A percentile compares a stretch with the other conserved stretches of the same genome.
Conservation (phyloP, 2,329 filamentous ascomycete genomes). For the Calcarisporium arbuscula region DNA sequence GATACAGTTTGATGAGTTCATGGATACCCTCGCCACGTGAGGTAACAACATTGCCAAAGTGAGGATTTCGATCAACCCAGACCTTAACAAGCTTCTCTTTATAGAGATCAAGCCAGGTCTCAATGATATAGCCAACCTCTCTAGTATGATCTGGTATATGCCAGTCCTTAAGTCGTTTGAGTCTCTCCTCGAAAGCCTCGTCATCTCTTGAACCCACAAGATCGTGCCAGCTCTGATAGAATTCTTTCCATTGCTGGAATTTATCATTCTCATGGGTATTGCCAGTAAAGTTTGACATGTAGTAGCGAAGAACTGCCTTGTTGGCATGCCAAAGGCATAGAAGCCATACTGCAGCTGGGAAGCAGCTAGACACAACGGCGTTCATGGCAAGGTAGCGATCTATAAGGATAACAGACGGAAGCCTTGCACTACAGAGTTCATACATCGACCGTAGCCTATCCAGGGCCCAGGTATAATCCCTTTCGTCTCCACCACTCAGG, state of each 20-base stretch:
- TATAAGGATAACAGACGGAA: conserved; percentile 11
- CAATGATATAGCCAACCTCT: conserved; percentile 14
- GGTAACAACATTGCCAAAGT: conserved; percentile 14
- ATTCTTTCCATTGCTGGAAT: conserved; percentile 10
- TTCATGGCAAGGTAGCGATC: conserved; percentile 14
- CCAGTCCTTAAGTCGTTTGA: conserved; percentile 9
- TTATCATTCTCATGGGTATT: background rate
- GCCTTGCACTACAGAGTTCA: conserved; percentile 4
- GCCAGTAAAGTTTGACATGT: conserved; percentile 2
- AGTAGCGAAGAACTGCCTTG: conserved; percentile 7
- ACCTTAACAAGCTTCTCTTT: conserved; percentile 16
- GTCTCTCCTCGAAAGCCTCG: conserved; percentile 7
- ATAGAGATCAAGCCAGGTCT: conserved; percentile 12
- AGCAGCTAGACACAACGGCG: conserved; percentile 6
- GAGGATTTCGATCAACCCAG: conserved; percentile 12
- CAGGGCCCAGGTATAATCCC: conserved; percentile 15
- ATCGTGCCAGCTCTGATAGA: conserved; percentile 13
- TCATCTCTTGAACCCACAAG: conserved; percentile 12
- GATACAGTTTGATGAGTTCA: conserved; percentile 10
- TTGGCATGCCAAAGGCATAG: conserved; percentile 14
- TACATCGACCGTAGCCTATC: conserved; percentile 11
- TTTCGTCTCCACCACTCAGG: conserved; percentile 9
- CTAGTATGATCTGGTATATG: conserved; percentile 11
- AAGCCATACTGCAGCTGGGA: conserved; percentile 6
- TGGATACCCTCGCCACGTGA: conserved; percentile 12